These are phyloP conservation scores for Priceomyces medius DNA, from an alignment of 805 yeast species.

Conservation along the genomic window DNA sequence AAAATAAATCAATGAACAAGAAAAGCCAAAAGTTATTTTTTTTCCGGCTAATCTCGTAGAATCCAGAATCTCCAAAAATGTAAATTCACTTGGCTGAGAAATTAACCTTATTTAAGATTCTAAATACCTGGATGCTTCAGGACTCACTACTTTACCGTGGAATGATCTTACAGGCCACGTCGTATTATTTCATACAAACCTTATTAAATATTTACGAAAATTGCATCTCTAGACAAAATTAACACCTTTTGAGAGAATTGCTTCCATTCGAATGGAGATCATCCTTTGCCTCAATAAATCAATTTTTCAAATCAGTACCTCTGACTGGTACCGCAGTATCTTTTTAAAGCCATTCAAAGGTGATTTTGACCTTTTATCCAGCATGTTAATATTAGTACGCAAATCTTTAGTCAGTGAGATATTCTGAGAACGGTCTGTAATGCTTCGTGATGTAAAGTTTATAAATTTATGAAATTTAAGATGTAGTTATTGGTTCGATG, in stretches of 20 bases:
- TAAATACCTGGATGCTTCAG: no score
- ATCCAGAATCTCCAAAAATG: no score
- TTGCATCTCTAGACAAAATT: conserved; percentile 55
- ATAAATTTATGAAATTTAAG: conserved; percentile 2
- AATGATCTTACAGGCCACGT: no score
- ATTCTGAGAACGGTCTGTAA: conserved; percentile 16
- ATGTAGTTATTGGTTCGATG: conserved; percentile 5
- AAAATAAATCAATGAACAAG: neutral
- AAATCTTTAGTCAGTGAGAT: neutral
- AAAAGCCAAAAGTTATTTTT: neutral
- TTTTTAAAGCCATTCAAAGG: conserved; percentile 48
- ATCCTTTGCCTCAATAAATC: conserved; percentile 55
- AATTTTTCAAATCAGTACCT: conserved; percentile 28
- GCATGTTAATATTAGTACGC: conserved; percentile 6
- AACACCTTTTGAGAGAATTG: conserved; percentile 59
- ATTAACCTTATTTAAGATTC: no score
- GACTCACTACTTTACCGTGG: no score
- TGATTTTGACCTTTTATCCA: conserved; percentile 44
- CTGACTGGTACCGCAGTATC: conserved; percentile 38
- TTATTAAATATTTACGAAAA: conserved; percentile 33
- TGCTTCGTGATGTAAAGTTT: conserved; percentile 35
- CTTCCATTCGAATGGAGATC: conserved; percentile 79
- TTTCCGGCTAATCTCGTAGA: neutral
- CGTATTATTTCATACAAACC: no score
- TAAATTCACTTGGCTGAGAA: no score